Evolutionary conservation across 169 alveolate species (phyloP).

Genomic region (Plasmodium yoelii): DNA sequence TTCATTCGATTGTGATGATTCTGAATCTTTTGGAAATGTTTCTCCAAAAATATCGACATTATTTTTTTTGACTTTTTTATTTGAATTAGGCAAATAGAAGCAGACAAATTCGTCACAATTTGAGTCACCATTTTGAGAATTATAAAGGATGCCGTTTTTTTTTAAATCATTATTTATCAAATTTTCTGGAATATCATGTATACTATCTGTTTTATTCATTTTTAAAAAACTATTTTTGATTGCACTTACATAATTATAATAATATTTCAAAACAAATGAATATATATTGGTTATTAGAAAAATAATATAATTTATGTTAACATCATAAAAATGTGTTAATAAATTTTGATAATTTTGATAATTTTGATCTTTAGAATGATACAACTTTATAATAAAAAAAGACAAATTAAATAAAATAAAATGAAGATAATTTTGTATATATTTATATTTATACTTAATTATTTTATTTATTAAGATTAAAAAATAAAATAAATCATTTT

Average conservation of each 20-base stretch:
- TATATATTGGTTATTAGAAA: conserved; percentile 32
- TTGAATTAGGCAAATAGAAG: too few species aligned
- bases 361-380: conserved; percentile 1
- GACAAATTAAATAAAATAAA: conserved; percentile 26
- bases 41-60: neutral
- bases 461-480: conserved; percentile 37
- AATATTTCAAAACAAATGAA: conserved; percentile 25
- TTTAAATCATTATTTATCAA: too few species aligned
- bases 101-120: too few species aligned
- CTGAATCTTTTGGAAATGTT: too few species aligned
- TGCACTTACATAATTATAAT: conserved; percentile 21
- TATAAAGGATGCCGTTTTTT: too few species aligned
- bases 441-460: conserved; percentile 42
- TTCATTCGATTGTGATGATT: too few species aligned
- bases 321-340: neutral
- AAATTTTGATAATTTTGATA: neutral
- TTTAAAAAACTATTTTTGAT: neutral
- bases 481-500: conserved; percentile 29
- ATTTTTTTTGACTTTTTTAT: neutral
- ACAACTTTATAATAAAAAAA: conserved; percentile 12
- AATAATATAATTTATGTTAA: conserved; percentile 1
- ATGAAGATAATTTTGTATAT: conserved; percentile 22
- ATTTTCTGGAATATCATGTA: too few species aligned
- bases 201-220: too few species aligned
- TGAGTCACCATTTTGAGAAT: too few species aligned